Percentiles rank a stretch among this genome's conserved stretches.
These are phyloP conservation scores for Saccharomycopsis olivae DNA, from an alignment of 805 yeast genomes.

Conservation along the genomic window DNA sequence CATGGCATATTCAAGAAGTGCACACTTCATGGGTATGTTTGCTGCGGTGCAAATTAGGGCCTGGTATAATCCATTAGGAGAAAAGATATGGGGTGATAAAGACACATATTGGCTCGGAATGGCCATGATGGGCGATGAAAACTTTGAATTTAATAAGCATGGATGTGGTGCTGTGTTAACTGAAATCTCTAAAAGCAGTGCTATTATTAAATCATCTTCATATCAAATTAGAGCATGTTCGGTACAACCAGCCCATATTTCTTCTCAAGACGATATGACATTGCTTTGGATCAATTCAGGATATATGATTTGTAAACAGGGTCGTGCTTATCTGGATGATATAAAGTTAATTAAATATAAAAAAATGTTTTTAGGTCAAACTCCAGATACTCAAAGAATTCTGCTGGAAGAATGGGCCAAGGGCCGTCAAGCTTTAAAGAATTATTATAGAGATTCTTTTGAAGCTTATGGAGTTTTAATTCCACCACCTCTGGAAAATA, in stretches of 20 bases:
- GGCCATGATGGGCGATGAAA: conserved; percentile 42
- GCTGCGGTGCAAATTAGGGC: conserved; percentile 30
- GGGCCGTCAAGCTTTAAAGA: conserved; percentile 1
- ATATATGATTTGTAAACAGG: conserved; percentile 36
- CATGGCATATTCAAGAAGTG: conserved; percentile 33
- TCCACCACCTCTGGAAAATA: conserved; percentile 10
- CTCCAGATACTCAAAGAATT: background rate
- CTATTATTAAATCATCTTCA: background rate
- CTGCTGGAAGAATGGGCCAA: background rate
- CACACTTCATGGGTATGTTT: conserved; percentile 41
- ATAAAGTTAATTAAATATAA: conserved; percentile 5
- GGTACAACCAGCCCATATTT: conserved; percentile 41
- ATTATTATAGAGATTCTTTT: conserved; percentile 7
- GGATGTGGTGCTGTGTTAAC: conserved; percentile 51
- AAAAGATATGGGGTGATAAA: conserved; percentile 54
- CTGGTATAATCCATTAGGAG: conserved; percentile 32
- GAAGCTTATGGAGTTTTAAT: conserved; percentile 7
- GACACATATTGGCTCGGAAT: conserved; percentile 59
- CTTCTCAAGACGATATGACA: conserved; percentile 34
- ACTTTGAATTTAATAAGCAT: conserved; percentile 37
- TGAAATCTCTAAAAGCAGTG: conserved; percentile 22
- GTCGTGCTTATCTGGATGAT: background rate
- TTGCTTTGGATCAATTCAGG: conserved; percentile 55
- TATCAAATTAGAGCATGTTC: conserved; percentile 3
- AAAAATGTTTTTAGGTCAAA: background rate